Evolutionary conservation across 1,284 basidiomycete genomes (phyloP), one percentile per base, ranked within the genome.

Genomic region (Mycosarcoma mackinlayi): DNA sequence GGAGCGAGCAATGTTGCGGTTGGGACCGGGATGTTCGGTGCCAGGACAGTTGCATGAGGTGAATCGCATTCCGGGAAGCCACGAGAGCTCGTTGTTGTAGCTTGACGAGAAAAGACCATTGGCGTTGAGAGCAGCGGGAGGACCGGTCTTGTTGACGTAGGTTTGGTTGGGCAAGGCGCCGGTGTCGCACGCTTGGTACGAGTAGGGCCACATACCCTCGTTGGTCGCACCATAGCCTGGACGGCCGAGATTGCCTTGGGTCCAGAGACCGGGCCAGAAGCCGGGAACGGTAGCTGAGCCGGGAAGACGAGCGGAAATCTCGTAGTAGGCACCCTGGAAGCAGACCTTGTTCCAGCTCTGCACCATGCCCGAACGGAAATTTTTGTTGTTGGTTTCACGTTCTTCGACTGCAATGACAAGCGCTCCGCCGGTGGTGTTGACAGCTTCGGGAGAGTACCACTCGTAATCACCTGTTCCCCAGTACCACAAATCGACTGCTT

Each of bases 401-500:
- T 76, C 71, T 14, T 76, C 75, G 40, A 82, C 62, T 0, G 76
- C 63, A 38, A 82, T 78, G 8, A 63, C 47, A 11, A 81, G 64
- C n/a, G 51, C 56, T 21, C 71, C 73, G 21, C 48, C 49, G 19
- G 69, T 76, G 33, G 76, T 80, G 67, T 72, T 76, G 42, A 81
- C 60, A 0, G 69, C 74, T 47, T 80, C 81, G 14, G 81, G 82
- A 11, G 79, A 78, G 65, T 84, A 84, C 83, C 83, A 84, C 50
- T 84, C 80, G 51, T 76, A 78, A 39, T 82, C 79, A 4, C 67
- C 60, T 5, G 80, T 82, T 33, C 75, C 80, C 45, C 70, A 63
- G 56, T 81, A 81, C 83, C 91, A 88, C 53, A 85, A 66, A 65
- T 85, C 83, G 21, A 86, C 88, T 6, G 90, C 81, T 44, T 79